Conservation (phyloP, 2,329 filamentous ascomycete species). For the Cytospora piceae region DNA sequence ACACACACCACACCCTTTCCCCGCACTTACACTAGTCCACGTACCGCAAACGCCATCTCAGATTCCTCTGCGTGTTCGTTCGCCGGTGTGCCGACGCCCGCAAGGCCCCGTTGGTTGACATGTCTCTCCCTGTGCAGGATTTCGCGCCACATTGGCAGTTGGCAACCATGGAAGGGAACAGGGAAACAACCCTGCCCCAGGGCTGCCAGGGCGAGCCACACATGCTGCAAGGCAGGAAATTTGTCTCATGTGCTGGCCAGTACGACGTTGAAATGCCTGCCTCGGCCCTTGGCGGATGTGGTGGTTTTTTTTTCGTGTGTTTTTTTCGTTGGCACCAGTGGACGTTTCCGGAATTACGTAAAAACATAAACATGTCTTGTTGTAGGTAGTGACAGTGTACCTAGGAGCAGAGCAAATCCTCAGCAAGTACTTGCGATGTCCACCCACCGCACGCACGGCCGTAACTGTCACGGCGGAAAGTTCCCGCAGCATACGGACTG, state of each 20-base stretch:
- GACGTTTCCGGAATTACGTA: conserved; percentile 12
- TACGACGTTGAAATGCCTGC: not conserved
- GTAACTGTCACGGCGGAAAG: not conserved
- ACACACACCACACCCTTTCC: not conserved
- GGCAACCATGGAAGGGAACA: too few relatives aligned
- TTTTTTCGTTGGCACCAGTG: not conserved
- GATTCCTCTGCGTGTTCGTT: too few relatives aligned
- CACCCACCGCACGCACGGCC: not conserved
- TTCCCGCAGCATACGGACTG: not conserved
- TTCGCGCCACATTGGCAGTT: not conserved
- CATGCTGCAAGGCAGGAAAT: not conserved
- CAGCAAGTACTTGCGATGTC: conserved; percentile 1
- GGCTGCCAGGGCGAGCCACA: not conserved
- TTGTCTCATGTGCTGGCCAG: not conserved
- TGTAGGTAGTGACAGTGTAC: too few relatives aligned
- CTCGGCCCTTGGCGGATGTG: too few relatives aligned
- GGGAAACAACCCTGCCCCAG: too few relatives aligned
- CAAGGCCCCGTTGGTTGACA: not conserved
- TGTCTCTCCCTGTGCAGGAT: not conserved
- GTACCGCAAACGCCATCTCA: too few relatives aligned
- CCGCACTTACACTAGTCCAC: not conserved
- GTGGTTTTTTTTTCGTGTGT: too few relatives aligned
- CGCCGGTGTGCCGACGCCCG: not conserved
- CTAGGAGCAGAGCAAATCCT: not conserved
- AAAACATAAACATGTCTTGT: conserved; percentile 5